phyloP scores from a whole-genome alignment of 176 grass and related monocot species.

The Zizania latifolia region DNA sequence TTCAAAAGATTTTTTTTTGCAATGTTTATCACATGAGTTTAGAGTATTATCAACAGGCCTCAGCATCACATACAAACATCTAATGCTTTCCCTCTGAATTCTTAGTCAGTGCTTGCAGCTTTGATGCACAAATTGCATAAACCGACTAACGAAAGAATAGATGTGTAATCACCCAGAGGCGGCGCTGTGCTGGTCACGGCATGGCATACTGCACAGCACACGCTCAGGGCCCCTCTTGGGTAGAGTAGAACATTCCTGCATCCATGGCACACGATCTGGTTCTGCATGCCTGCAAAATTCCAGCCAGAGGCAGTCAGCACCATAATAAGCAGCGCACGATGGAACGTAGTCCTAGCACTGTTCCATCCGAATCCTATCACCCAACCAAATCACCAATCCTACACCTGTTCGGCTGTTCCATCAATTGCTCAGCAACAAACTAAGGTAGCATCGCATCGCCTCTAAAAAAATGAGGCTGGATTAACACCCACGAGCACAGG shows the following conservation, averaged over 20 bases:
- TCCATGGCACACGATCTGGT: constrained; percentile 80
- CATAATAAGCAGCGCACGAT: background rate
- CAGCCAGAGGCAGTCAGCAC: background rate
- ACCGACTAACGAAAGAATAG: background rate
- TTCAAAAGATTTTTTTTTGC: background rate
- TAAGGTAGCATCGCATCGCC: too few species aligned
- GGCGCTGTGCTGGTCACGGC: constrained; percentile 26
- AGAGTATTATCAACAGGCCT: background rate
- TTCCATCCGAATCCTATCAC: background rate
- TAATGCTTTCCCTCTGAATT: background rate
- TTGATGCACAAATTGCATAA: background rate
- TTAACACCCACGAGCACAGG: too few species aligned
- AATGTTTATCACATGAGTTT: background rate
- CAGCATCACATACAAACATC: background rate
- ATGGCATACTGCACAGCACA: constrained; percentile 61
- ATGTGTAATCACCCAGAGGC: constrained; percentile 43
- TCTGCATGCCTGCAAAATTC: constrained; percentile 62
- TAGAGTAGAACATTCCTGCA: constrained; percentile 73
- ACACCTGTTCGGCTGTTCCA: too few species aligned
- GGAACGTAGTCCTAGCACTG: background rate
- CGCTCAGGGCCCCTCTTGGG: constrained; percentile 54
- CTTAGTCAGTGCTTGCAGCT: background rate
- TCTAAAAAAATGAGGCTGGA: too few species aligned
- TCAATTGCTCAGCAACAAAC: too few species aligned
- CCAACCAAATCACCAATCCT: too few species aligned